Conservation (phyloP, 305 asterid genomes). For the Euphrasia arctica region DNA sequence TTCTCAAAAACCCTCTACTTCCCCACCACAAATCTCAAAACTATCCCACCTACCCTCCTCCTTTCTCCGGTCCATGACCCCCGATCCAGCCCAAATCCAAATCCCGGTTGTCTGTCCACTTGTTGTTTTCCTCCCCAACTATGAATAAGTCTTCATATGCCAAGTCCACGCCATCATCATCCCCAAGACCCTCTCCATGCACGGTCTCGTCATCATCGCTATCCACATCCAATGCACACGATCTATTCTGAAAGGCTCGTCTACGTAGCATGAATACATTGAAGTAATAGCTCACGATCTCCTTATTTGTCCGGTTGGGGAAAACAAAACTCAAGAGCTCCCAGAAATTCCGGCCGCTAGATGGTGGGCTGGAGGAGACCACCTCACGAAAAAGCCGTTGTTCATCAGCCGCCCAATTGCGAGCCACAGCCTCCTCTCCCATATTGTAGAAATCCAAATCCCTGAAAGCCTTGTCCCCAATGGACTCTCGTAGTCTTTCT, state of each 20-base stretch:
- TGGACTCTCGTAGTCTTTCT: conserved; percentile 37
- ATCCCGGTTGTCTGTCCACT: conserved; percentile 37
- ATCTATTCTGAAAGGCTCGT: conserved; percentile 72
- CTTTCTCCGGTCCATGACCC: conserved; percentile 19
- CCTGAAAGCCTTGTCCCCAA: conserved; percentile 46
- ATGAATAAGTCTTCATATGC: conserved; percentile 22
- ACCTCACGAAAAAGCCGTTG: conserved; percentile 52
- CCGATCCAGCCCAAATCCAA: conserved; percentile 30
- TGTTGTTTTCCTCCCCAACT: conserved; percentile 40
- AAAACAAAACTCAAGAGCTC: conserved; percentile 43
- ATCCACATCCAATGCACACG: conserved; percentile 46
- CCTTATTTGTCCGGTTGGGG: conserved; percentile 53
- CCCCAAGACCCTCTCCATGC: conserved; percentile 28
- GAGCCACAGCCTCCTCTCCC: conserved; percentile 63
- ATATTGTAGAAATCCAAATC: conserved; percentile 61
- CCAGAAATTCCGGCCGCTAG: conserved; percentile 62
- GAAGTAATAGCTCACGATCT: conserved; percentile 72
- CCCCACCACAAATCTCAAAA: conserved; percentile 14
- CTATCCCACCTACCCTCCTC: conserved; percentile 25
- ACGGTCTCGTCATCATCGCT: conserved; percentile 66
- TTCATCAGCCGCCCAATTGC: conserved; percentile 56
- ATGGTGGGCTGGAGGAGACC: conserved; percentile 48
- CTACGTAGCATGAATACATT: conserved; percentile 68
- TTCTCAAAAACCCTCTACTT: neutral
- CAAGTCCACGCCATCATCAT: conserved; percentile 8